Percentiles rank a stretch among this genome's conserved stretches.
Conservation (phyloP, 495 filamentous ascomycete species). For the Xylaria telfairii region DNA sequence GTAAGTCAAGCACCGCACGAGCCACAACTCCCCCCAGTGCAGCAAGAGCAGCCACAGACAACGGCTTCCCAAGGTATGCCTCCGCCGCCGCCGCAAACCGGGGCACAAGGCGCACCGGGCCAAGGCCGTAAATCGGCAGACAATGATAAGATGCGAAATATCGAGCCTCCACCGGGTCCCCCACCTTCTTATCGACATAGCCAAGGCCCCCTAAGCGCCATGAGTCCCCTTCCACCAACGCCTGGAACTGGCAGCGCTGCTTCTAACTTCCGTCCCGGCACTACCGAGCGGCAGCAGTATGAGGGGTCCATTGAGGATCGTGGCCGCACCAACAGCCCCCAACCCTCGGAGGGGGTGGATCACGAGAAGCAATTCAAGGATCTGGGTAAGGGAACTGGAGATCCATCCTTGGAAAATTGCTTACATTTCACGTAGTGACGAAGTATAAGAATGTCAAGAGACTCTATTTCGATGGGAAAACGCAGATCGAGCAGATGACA, state of each 20-base stretch:
- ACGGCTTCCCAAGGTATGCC: conserved; percentile 50
- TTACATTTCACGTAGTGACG: conserved; percentile 61
- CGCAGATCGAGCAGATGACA: conserved; percentile 85
- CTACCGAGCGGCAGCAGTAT: conserved; percentile 46
- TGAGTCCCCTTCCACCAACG: conserved; percentile 51
- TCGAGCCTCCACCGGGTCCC: conserved; percentile 51
- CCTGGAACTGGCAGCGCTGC: conserved; percentile 39
- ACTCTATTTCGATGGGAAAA: conserved; percentile 94
- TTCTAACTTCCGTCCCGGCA: conserved; percentile 48
- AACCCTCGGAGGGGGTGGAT: conserved; percentile 62
- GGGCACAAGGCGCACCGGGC: conserved; percentile 48
- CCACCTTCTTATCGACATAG: conserved; percentile 57
- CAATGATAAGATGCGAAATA: conserved; percentile 49
- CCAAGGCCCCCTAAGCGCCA: conserved; percentile 47
- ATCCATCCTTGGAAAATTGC: conserved; percentile 11
- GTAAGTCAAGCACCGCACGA: conserved; percentile 43
- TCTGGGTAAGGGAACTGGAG: conserved; percentile 59
- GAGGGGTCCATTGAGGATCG: conserved; percentile 55
- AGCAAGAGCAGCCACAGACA: conserved; percentile 35
- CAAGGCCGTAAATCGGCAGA: conserved; percentile 55
- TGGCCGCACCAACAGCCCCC: conserved; percentile 66
- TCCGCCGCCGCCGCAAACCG: conserved; percentile 56
- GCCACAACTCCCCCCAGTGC: conserved; percentile 41
- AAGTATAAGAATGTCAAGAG: conserved; percentile 99
- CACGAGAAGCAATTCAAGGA: conserved; percentile 66